Evolutionary conservation across 495 filamentous ascomycete species (phyloP).

Genomic region (Chaetomidium leptoderma): DNA sequence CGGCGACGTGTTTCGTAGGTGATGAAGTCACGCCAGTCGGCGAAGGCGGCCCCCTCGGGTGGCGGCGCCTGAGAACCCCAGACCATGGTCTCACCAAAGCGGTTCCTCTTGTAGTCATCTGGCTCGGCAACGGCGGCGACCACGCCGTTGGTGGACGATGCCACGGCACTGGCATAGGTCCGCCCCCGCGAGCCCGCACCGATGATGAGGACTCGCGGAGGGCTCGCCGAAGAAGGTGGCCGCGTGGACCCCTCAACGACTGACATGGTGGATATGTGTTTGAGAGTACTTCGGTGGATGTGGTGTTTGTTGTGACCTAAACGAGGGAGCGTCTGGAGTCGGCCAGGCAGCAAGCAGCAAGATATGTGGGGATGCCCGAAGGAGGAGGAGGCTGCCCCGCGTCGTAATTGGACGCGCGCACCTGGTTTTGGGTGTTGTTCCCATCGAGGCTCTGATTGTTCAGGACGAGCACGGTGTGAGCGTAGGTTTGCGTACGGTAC

Average conservation of each 20-base stretch:
- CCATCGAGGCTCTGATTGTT: no score
- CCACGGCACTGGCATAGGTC: slow-evolving; percentile 66
- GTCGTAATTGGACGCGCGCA: no score
- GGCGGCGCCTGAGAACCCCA: slow-evolving; percentile 47
- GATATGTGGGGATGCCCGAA: no score
- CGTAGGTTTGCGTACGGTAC: no score
- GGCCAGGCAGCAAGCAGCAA: no score
- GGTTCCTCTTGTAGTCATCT: slow-evolving; percentile 64
- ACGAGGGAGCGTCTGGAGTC: no score
- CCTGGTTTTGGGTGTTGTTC: no score
- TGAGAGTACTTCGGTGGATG: not conserved
- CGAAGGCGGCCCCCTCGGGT: slow-evolving; percentile 58
- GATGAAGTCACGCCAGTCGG: slow-evolving; percentile 69
- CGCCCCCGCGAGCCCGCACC: slow-evolving; percentile 82
- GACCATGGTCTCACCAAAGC: slow-evolving; percentile 64
- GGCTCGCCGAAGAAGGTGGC: slow-evolving; percentile 32
- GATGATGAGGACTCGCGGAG: slow-evolving; percentile 69
- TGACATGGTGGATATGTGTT: slow-evolving; percentile 8
- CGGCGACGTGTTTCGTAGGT: slow-evolving; percentile 58
- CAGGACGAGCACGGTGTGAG: no score
- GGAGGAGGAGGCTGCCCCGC: no score
- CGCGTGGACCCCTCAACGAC: not conserved
- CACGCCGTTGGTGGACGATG: slow-evolving; percentile 54
- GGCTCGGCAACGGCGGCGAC: slow-evolving; percentile 81
- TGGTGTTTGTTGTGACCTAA: not conserved